phyloP scores from a whole-genome alignment of 805 yeast species.

The Candida ficus region DNA sequence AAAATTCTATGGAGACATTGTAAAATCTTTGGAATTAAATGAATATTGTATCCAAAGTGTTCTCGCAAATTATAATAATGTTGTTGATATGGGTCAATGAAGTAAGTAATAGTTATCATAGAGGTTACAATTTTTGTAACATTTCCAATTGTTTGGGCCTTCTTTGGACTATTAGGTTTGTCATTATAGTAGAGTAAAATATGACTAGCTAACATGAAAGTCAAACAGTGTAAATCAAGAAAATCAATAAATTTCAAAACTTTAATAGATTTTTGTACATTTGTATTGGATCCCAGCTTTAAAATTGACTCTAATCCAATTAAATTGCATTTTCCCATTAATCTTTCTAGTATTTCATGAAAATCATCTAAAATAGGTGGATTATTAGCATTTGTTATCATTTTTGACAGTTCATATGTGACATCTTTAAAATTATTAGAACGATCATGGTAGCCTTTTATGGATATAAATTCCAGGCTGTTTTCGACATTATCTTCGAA shows the following conservation, averaged over 20 bases:
- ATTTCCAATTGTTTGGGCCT: constrained; percentile 4
- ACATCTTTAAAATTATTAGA: constrained; percentile 1
- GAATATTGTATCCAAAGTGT: constrained; percentile 9
- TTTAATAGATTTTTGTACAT: constrained; percentile 3
- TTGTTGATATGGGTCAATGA: constrained; percentile 11
- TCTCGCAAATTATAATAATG: constrained; percentile 6
- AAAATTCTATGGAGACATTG: constrained; percentile 6
- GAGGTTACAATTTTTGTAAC: constrained; percentile 4
- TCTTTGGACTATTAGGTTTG: neutral
- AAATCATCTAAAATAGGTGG: constrained; percentile 3
- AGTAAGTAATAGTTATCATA: constrained; percentile 7
- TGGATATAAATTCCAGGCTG: neutral
- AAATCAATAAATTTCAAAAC: constrained; percentile 7
- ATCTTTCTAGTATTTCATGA: neutral
- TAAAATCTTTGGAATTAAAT: constrained; percentile 10
- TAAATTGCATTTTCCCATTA: constrained; percentile 4
- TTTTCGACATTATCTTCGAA: neutral
- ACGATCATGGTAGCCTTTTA: constrained; percentile 6
- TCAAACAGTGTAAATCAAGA: constrained; percentile 8
- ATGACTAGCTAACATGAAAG: constrained; percentile 6
- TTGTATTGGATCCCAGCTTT: constrained; percentile 3
- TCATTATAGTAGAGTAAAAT: constrained; percentile 6
- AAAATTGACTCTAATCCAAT: constrained; percentile 5
- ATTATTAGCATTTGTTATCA: constrained; percentile 8
- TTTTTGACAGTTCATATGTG: neutral